Conservation (phyloP, 768 basidiomycete genomes). For the Suillus paluster region DNA sequence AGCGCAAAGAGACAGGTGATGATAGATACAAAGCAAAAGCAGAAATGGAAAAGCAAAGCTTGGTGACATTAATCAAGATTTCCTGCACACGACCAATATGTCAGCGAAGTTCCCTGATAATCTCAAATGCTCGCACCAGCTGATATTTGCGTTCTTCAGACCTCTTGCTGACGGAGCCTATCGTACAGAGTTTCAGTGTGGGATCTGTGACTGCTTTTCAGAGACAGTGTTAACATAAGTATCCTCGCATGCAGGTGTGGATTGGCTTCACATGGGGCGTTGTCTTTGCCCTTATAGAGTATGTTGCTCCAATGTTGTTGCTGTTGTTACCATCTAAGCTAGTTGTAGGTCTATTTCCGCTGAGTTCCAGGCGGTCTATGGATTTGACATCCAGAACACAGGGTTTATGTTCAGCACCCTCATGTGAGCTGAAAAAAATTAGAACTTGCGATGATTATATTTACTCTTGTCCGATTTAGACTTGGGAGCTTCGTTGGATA, state of each 20-base stretch:
- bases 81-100: slow-evolving; percentile 71
- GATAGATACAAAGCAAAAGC: slow-evolving; percentile 62
- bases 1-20: slow-evolving; percentile 69
- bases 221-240: background rate
- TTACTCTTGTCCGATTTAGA: slow-evolving; percentile 32
- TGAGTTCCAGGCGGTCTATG: slow-evolving; percentile 56
- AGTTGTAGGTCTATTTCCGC: slow-evolving; percentile 49
- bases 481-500: slow-evolving; percentile 54
- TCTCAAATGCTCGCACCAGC: background rate
- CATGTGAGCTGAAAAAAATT: slow-evolving; percentile 39
- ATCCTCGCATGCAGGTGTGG: slow-evolving; percentile 51
- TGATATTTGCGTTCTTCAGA: slow-evolving; percentile 5
- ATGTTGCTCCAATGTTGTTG: slow-evolving; percentile 5
- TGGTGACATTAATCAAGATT: slow-evolving; percentile 61
- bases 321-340: background rate
- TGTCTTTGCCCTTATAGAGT: slow-evolving; percentile 65
- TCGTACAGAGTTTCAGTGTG: slow-evolving; percentile 72
- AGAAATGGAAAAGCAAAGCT: slow-evolving; percentile 60
- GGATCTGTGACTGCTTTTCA: background rate
- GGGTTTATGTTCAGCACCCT: slow-evolving; percentile 62
- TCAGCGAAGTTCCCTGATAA: slow-evolving; percentile 40
- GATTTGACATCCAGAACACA: slow-evolving; percentile 59
- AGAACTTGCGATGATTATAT: background rate
- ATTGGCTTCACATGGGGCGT: slow-evolving; percentile 74
- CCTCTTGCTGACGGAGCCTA: slow-evolving; percentile 50